phyloP scores from a whole-genome alignment of 495 filamentous ascomycete species.

The Chaetomium tenue region DNA sequence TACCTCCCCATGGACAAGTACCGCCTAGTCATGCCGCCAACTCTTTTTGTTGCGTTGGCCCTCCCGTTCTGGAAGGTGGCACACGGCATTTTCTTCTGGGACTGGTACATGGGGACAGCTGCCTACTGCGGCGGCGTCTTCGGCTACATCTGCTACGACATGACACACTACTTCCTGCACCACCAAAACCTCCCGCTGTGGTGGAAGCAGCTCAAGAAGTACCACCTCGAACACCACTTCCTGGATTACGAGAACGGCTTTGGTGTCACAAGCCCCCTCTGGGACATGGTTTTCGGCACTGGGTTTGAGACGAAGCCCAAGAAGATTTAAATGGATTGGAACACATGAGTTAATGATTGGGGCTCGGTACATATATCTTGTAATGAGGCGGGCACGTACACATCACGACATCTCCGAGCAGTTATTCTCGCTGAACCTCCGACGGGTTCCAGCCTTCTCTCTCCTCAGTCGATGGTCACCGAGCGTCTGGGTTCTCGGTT shows the following conservation, averaged over 20 bases:
- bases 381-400: constrained; percentile 14
- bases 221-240: constrained; percentile 95
- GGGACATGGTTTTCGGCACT: constrained; percentile 90
- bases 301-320: constrained; percentile 62
- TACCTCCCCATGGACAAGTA: constrained; percentile 98
- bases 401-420: constrained; percentile 9
- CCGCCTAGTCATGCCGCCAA: constrained; percentile 94
- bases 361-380: constrained; percentile 11
- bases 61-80: constrained; percentile 92
- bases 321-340: constrained; percentile 48
- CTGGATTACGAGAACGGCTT: constrained; percentile 97
- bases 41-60: constrained; percentile 81
- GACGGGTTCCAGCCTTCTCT: not conserved
- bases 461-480: not conserved
- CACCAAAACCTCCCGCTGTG: constrained; percentile 87
- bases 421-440: not conserved
- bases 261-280: constrained; percentile 96
- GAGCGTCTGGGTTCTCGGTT: not conserved
- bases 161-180: constrained; percentile 99
- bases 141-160: constrained; percentile 92
- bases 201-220: constrained; percentile 90
- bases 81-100: constrained; percentile 75
- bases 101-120: constrained; percentile 75
- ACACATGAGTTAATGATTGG: constrained; percentile 11
- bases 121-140: constrained; percentile 90